These are phyloP conservation scores for Pseudocercospora fijiensis DNA, from an alignment of 2,329 filamentous ascomycete genomes.

Conservation along the genomic window DNA sequence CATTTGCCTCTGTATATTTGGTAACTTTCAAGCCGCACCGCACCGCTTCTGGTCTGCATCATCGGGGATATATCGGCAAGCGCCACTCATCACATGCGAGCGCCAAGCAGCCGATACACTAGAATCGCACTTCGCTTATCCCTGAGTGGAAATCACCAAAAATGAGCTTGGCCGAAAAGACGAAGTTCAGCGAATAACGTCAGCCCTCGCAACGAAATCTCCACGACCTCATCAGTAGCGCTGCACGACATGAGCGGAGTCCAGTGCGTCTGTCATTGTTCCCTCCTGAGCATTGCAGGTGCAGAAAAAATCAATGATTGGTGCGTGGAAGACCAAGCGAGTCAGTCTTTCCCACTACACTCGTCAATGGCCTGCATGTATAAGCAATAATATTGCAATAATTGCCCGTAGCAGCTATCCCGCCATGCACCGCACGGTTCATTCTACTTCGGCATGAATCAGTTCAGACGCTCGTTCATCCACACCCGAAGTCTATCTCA, in stretches of 20 bases:
- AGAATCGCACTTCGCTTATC: neutral
- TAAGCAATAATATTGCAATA: no score
- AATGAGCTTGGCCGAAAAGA: neutral
- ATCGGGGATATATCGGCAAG: neutral
- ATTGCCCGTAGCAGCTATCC: neutral
- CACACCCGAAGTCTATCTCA: constrained; percentile 5
- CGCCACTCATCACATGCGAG: neutral
- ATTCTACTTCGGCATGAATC: neutral
- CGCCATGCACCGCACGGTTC: neutral
- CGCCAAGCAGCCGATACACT: neutral
- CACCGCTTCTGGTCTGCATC: constrained; percentile 1
- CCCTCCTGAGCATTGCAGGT: constrained; percentile 9
- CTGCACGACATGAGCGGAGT: neutral
- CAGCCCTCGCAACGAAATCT: constrained; percentile 10
- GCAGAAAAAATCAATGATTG: constrained; percentile 1
- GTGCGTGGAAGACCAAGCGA: neutral
- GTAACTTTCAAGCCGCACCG: constrained; percentile 11
- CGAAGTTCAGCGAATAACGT: neutral
- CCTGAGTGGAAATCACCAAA: neutral
- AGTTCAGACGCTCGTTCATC: neutral
- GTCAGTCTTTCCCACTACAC: neutral
- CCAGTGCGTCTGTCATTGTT: constrained; percentile 5
- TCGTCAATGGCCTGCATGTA: neutral
- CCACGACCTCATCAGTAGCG: neutral
- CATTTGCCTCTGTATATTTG: neutral